Conservation (phyloP, 768 basidiomycete genomes). For the Mycena maculata region DNA sequence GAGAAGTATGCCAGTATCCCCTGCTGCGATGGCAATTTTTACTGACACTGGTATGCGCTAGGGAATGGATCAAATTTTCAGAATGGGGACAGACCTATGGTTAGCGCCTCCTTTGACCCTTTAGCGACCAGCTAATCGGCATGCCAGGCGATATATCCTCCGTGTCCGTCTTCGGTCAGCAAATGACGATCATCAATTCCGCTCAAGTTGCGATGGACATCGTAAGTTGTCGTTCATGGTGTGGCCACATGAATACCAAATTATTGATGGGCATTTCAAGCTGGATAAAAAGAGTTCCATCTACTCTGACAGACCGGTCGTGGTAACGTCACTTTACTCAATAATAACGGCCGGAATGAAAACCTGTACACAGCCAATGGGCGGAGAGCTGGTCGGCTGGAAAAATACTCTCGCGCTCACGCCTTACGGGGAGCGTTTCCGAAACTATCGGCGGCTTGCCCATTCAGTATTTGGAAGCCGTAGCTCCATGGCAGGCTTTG, state of each 20-base stretch:
- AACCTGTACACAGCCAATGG: not conserved
- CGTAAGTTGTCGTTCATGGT: not conserved
- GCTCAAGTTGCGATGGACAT: not conserved
- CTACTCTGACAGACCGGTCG: slow-evolving; percentile 6
- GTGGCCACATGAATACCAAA: too few relatives aligned
- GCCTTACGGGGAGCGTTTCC: slow-evolving; percentile 54
- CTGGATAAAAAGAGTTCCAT: slow-evolving; percentile 15
- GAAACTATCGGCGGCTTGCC: slow-evolving; percentile 53
- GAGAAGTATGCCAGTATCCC: slow-evolving; percentile 37
- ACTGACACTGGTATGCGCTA: not conserved
- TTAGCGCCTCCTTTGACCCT: slow-evolving; percentile 20
- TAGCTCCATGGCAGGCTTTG: slow-evolving; percentile 49
- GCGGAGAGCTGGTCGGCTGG: slow-evolving; percentile 50
- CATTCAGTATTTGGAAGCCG: slow-evolving; percentile 55
- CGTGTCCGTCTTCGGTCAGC: slow-evolving; percentile 43
- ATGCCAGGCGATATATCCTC: slow-evolving; percentile 56
- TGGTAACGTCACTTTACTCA: not conserved
- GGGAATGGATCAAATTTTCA: slow-evolving; percentile 57
- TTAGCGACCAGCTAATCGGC: not conserved
- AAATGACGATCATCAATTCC: slow-evolving; percentile 14
- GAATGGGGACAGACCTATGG: slow-evolving; percentile 61
- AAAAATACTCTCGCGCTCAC: slow-evolving; percentile 50
- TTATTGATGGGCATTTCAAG: too few relatives aligned
- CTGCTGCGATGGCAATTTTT: too few relatives aligned
- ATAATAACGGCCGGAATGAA: not conserved